phyloP scores from a whole-genome alignment of 768 basidiomycete species.

The Sarcodon aspratus region DNA sequence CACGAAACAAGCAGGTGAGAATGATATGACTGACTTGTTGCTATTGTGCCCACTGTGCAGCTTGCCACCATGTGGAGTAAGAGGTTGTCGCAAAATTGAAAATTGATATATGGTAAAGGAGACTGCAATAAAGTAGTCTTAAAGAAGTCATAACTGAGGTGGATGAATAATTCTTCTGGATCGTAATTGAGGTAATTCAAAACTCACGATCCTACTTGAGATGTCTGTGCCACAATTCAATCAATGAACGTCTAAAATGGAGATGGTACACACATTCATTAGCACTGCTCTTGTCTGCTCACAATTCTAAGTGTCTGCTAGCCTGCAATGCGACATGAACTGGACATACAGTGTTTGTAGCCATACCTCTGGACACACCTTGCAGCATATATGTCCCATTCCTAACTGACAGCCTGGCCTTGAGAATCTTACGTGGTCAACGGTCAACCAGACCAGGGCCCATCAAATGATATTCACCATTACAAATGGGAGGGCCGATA shows the following conservation, averaged over 20 bases:
- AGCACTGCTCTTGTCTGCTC: slow-evolving; percentile 47
- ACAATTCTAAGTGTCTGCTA: slow-evolving; percentile 2
- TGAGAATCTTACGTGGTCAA: no score
- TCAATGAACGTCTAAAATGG: slow-evolving; percentile 5
- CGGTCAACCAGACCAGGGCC: no score
- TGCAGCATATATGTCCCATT: no score
- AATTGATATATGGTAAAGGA: slow-evolving; percentile 42
- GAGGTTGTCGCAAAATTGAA: slow-evolving; percentile 55
- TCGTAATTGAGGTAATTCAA: not conserved
- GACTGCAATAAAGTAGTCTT: slow-evolving; percentile 44
- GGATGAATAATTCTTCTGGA: not conserved
- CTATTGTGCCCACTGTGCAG: slow-evolving; percentile 59
- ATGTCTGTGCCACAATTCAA: slow-evolving; percentile 33
- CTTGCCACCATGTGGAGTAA: slow-evolving; percentile 60
- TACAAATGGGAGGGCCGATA: no score
- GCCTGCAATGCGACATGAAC: not conserved
- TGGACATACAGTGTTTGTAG: slow-evolving; percentile 57
- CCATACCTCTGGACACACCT: slow-evolving; percentile 64
- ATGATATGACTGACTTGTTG: slow-evolving; percentile 46
- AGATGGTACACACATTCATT: slow-evolving; percentile 54
- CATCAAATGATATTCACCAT: no score
- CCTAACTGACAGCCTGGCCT: no score
- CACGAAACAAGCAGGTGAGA: not conserved
- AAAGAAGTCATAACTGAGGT: slow-evolving; percentile 63
- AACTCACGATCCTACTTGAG: slow-evolving; percentile 77